Percentiles rank a stretch among this genome's conserved stretches.
phyloP scores from a whole-genome alignment of 805 yeast species.

The Nakazawaea siamensis region DNA sequence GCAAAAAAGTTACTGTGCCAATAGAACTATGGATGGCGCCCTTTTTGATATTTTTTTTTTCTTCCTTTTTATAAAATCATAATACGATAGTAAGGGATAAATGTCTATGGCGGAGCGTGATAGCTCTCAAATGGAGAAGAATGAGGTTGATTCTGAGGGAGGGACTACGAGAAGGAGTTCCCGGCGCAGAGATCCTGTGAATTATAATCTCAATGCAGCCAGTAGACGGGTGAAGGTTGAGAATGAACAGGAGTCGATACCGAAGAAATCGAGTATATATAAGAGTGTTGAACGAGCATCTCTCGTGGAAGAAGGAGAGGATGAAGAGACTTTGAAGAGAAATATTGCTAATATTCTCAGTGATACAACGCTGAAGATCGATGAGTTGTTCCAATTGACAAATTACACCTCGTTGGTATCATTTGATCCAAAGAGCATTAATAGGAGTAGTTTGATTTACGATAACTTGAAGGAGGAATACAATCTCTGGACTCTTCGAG shows the following conservation, averaged over 20 bases:
- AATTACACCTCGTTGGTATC: slow-evolving; percentile 54
- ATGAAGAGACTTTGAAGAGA: slow-evolving; percentile 14
- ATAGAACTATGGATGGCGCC: too few species aligned
- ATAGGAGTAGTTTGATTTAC: slow-evolving; percentile 26
- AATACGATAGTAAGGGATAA: too few species aligned
- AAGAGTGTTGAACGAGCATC: too few species aligned
- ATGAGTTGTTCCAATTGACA: slow-evolving; percentile 56
- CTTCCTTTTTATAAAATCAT: background rate
- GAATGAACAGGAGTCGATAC: too few species aligned
- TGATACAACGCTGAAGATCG: slow-evolving; percentile 38
- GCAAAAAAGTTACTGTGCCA: too few species aligned
- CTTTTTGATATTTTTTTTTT: too few species aligned
- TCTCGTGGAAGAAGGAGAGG: too few species aligned
- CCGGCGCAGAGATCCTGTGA: slow-evolving; percentile 3
- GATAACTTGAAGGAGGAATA: slow-evolving; percentile 22
- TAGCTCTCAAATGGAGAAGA: too few species aligned
- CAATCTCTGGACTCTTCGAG: slow-evolving; percentile 29
- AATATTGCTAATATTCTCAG: slow-evolving; percentile 34
- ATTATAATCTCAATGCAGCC: slow-evolving; percentile 5
- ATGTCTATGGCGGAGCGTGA: too few species aligned
- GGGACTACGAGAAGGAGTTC: slow-evolving; percentile 2
- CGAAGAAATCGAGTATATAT: too few species aligned
- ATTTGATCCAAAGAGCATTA: slow-evolving; percentile 45
- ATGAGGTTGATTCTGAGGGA: too few species aligned
- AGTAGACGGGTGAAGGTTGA: too few species aligned